Conservation (phyloP, 2,329 filamentous ascomycete genomes). For the Hymenoscyphus scutula region DNA sequence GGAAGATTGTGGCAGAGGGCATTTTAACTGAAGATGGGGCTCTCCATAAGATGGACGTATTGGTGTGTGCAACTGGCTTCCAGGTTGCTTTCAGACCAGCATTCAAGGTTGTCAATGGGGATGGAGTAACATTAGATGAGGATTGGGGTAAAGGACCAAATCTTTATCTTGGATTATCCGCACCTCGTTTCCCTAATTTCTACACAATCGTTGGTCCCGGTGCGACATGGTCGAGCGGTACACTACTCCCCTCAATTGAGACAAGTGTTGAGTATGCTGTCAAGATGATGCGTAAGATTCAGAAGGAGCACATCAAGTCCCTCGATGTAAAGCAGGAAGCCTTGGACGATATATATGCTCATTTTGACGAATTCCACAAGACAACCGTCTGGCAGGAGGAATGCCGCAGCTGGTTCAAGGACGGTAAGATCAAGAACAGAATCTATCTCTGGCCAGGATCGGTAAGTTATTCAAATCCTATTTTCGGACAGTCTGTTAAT, state of each 20-base stretch:
- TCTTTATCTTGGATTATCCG: constrained; percentile 28
- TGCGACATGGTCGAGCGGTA: constrained; percentile 45
- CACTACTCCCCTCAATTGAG: constrained; percentile 44
- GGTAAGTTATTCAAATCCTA: constrained; percentile 34
- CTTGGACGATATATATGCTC: constrained; percentile 35
- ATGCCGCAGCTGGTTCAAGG: constrained; percentile 32
- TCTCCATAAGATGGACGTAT: constrained; percentile 35
- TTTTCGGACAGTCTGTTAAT: constrained; percentile 24
- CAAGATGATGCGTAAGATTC: constrained; percentile 42
- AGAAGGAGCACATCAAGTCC: constrained; percentile 38
- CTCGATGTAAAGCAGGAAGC: constrained; percentile 39
- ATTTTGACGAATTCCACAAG: constrained; percentile 32
- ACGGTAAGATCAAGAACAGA: constrained; percentile 39
- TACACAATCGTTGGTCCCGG: constrained; percentile 35
- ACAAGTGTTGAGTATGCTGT: constrained; percentile 41
- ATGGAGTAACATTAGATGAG: constrained; percentile 28
- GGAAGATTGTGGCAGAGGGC: constrained; percentile 44
- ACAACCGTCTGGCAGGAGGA: constrained; percentile 31
- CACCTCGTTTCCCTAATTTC: constrained; percentile 25
- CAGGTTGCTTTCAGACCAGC: constrained; percentile 34
- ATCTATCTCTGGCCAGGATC: constrained; percentile 49
- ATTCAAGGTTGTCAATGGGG: constrained; percentile 31
- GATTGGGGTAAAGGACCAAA: constrained; percentile 23
- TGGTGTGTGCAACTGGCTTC: constrained; percentile 39
- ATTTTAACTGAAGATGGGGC: constrained; percentile 43